Evolutionary conservation across 768 basidiomycete genomes (phyloP), one percentile per base, ranked within the genome.

Genomic region (Xerocomus spinulosus): DNA sequence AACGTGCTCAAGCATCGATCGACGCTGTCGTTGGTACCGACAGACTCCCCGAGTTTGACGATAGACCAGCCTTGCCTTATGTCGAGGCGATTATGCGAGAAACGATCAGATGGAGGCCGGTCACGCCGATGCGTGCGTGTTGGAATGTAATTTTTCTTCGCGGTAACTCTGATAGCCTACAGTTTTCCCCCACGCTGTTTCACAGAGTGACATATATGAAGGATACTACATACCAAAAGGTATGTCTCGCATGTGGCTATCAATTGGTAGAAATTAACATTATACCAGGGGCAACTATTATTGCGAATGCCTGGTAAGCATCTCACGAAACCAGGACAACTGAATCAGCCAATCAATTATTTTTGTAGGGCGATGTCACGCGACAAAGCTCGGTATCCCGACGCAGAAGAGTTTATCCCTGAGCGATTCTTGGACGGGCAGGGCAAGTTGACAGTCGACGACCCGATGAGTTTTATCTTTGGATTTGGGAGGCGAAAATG

Each of bases 141-240:
- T 7, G n/a, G n/a, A n/a, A n/a, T n/a, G n/a, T 9, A 6, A 5
- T 6, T 35, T 35, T 9, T 9, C 9, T 5, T 9, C 9, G 9
- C 2, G 2, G 17, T 35, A 3, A 17, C 15, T 15, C 5, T 2
- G 0, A 32, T 21, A 6, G 1, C 63, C 18, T 13, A 3, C 17
- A 46, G 35, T 25, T 10, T 9, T 46, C 7, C 57, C 63, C 2
- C 68, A 69, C 39, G 40, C 50, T 9, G n/a, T 49, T 1, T 70
- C 68, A 0, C 51, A 59, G 28, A 69, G 70, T 43, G 73, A 75
- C 36, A 48, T 64, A 15, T 75, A 75, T 49, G 56, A 66, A 18
- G 69, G 72, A 12, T 77, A 74, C 49, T 61, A 76, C 8, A 82
- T 82, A 33, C 80, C 80, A 2, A 68, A 69, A 46, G 79, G 79